Percentiles rank a stretch among this genome's conserved stretches.
These are phyloP conservation scores for Pterocarpus santalinus DNA, from an alignment of 306 rosid species.

Conservation along the genomic window DNA sequence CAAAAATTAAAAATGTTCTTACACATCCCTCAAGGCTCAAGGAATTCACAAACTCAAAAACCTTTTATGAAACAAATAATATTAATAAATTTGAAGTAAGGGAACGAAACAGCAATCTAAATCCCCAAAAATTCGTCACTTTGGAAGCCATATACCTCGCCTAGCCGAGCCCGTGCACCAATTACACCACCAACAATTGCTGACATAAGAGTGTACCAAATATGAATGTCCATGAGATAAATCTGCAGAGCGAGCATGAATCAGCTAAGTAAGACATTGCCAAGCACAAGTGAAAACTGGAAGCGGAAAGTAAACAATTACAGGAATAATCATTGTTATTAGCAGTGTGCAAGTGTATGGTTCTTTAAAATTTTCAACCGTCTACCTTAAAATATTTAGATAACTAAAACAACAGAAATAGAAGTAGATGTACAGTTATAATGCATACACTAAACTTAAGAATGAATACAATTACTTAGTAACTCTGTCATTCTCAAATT, in stretches of 20 bases:
- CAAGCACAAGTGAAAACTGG: constrained; percentile 11
- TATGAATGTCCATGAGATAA: constrained; percentile 94
- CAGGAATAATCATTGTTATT: not conserved
- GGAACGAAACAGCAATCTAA: constrained; percentile 1
- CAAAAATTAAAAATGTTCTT: constrained; percentile 15
- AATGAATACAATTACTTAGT: not conserved
- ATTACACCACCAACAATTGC: constrained; percentile 92
- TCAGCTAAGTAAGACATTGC: constrained; percentile 43
- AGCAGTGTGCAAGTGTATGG: not conserved
- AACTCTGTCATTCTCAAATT: no score
- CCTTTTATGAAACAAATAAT: not conserved
- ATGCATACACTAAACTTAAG: not conserved
- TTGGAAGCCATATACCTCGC: constrained; percentile 74
- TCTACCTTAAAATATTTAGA: not conserved
- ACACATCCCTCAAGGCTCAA: constrained; percentile 1
- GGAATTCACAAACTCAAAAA: constrained; percentile 7
- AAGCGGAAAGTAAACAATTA: constrained; percentile 20
- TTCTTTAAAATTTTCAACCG: not conserved
- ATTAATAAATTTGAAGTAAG: constrained; percentile 4
- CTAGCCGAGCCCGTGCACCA: constrained; percentile 96
- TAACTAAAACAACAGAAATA: not conserved
- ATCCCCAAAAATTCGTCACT: constrained; percentile 2
- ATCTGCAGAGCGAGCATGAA: constrained; percentile 65
- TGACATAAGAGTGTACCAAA: constrained; percentile 92
- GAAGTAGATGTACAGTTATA: constrained; percentile 3